A percentile compares a stretch with the other conserved stretches of the same genome.
These are phyloP conservation scores for Sodiomyces alkalinus DNA, from an alignment of 2,329 filamentous ascomycete genomes.

Conservation along the genomic window DNA sequence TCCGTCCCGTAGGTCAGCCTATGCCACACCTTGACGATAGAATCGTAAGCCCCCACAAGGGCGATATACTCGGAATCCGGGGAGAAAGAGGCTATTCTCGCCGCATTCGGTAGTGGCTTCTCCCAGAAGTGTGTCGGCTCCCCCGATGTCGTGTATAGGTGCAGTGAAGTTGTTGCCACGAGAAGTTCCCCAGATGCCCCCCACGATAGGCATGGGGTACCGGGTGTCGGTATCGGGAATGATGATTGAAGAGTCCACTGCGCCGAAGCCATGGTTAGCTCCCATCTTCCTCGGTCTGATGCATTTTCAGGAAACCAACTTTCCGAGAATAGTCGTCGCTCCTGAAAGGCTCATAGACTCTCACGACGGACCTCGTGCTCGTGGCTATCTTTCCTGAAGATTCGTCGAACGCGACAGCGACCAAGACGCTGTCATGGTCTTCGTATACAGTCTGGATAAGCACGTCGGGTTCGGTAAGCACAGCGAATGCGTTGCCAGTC, in stretches of 20 bases:
- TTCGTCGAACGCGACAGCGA: constrained; percentile 71
- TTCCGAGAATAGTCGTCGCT: constrained; percentile 57
- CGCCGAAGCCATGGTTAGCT: not conserved
- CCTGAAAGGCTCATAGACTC: constrained; percentile 65
- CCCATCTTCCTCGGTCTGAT: not conserved
- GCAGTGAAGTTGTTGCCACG: constrained; percentile 54
- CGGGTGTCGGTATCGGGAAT: constrained; percentile 27
- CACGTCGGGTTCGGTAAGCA: constrained; percentile 58
- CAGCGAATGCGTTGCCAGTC: constrained; percentile 72
- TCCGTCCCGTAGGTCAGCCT: constrained; percentile 70
- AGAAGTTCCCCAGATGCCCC: constrained; percentile 74
- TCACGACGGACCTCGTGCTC: constrained; percentile 49
- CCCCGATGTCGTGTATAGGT: constrained; percentile 44
- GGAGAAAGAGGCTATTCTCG: constrained; percentile 63
- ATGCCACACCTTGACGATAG: constrained; percentile 85
- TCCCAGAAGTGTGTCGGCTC: constrained; percentile 53
- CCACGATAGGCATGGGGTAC: constrained; percentile 78
- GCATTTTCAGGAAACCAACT: constrained; percentile 29
- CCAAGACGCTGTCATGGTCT: constrained; percentile 50
- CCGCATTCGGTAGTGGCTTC: constrained; percentile 55
- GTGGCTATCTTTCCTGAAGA: constrained; percentile 71
- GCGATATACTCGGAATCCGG: constrained; percentile 81
- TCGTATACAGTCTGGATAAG: constrained; percentile 87
- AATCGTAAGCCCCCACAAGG: constrained; percentile 62
- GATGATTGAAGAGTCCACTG: constrained; percentile 52